Percentiles rank a stretch among this genome's conserved stretches.
phyloP scores from a whole-genome alignment of 1,284 basidiomycete genomes.

The Ceratobasidium sp. region DNA sequence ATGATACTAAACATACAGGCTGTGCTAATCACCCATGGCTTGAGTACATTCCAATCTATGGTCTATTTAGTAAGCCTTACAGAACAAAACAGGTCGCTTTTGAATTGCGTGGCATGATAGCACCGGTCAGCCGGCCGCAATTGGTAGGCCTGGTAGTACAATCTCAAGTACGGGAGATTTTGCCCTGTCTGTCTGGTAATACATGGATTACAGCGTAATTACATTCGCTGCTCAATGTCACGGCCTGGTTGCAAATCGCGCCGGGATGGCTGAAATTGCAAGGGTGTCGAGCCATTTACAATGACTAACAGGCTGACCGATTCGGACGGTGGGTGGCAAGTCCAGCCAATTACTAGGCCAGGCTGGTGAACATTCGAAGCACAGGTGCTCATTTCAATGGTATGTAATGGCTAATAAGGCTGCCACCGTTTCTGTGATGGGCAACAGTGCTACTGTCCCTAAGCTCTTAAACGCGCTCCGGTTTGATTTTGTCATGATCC shows the following conservation, averaged over 20 bases:
- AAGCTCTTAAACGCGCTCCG: too few relatives aligned
- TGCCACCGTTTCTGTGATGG: conserved; percentile 7
- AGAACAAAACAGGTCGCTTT: not conserved
- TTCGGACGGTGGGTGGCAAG: conserved; percentile 11
- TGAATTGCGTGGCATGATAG: not conserved
- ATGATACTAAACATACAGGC: too few relatives aligned
- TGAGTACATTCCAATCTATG: not conserved
- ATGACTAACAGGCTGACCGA: not conserved
- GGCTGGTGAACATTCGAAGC: not conserved
- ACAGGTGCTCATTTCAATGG: not conserved
- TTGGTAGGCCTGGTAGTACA: not conserved
- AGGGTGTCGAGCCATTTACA: conserved; percentile 2
- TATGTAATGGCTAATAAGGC: not conserved
- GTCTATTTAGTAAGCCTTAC: not conserved
- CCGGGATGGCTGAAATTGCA: not conserved
- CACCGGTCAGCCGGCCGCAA: not conserved
- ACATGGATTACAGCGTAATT: not conserved
- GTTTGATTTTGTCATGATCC: too few relatives aligned
- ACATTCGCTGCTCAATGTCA: not conserved
- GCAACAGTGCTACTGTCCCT: too few relatives aligned
- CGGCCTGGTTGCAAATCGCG: not conserved
- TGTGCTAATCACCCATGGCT: too few relatives aligned
- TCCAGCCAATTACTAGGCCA: not conserved
- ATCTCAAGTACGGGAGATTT: not conserved
- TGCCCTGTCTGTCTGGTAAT: not conserved